Evolutionary conservation across 2,329 filamentous ascomycete genomes (phyloP).

Genomic region (Fusarium kyushuense): DNA sequence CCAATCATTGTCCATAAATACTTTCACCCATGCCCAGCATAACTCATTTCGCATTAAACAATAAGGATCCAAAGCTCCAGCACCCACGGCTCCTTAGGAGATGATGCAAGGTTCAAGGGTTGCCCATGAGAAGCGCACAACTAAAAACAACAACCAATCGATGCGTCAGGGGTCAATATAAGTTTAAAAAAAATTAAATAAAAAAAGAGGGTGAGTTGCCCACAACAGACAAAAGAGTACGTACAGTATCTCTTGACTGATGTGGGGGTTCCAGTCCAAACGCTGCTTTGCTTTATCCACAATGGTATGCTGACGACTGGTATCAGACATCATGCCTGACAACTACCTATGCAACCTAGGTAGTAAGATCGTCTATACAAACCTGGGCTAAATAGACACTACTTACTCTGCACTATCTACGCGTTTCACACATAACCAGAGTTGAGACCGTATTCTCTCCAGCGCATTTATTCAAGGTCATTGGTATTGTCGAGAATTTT

Average conservation of each 20-base stretch:
- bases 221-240: slow-evolving; percentile 17
- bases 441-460: not conserved
- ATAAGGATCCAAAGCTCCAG: slow-evolving; percentile 35
- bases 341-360: not conserved
- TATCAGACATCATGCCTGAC: not conserved
- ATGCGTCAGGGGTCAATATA: slow-evolving; percentile 20
- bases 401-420: not conserved
- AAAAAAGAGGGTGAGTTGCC: slow-evolving; percentile 18
- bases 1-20: not conserved
- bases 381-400: not conserved
- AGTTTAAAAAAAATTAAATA: slow-evolving; percentile 13
- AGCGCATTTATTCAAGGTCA: not conserved
- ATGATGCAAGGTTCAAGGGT: slow-evolving; percentile 38
- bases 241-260: slow-evolving; percentile 18
- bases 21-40: slow-evolving; percentile 25
- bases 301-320: not conserved
- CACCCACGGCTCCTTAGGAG: slow-evolving; percentile 15
- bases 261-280: slow-evolving; percentile 24
- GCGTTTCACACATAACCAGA: not conserved
- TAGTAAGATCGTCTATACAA: slow-evolving; percentile 1
- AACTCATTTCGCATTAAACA: slow-evolving; percentile 13
- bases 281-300: not conserved
- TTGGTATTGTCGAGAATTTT: not conserved
- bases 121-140: slow-evolving; percentile 13
- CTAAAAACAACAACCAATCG: slow-evolving; percentile 31